A percentile compares a stretch with the other conserved stretches of the same genome.
Evolutionary conservation across 192 early-diverging fungal genomes (phyloP).

Genomic region (Coemansia sp.): DNA sequence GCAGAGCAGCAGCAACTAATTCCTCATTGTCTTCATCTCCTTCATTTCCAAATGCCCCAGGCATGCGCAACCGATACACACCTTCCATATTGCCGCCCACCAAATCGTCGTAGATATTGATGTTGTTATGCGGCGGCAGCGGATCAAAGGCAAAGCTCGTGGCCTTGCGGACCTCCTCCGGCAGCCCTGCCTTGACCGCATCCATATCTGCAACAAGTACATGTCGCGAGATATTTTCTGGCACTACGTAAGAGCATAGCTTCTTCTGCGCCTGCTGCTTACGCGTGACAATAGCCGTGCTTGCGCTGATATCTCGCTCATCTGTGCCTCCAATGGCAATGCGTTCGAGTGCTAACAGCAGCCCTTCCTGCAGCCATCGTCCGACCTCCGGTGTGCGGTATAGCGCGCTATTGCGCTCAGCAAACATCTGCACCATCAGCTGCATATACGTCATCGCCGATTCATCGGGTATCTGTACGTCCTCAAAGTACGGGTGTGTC

Average conservation of each 20-base stretch:
- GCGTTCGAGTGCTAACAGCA: constrained; percentile 40
- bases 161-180: constrained; percentile 22
- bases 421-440: constrained; percentile 69
- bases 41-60: constrained; percentile 29
- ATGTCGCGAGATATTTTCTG: constrained; percentile 47
- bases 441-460: constrained; percentile 58
- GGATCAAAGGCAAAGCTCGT: constrained; percentile 51
- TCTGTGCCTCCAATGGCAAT: constrained; percentile 9
- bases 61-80: constrained; percentile 12
- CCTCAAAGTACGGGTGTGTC: constrained; percentile 57
- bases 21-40: constrained; percentile 15
- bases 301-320: constrained; percentile 1
- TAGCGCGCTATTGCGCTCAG: constrained; percentile 68
- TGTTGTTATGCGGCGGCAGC: constrained; percentile 37
- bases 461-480: constrained; percentile 25
- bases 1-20: constrained; percentile 11
- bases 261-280: constrained; percentile 13
- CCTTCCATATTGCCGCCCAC: constrained; percentile 12
- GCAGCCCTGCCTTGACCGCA: constrained; percentile 40
- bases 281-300: constrained; percentile 3
- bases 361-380: constrained; percentile 54
- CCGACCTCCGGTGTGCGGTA: constrained; percentile 83
- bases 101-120: constrained; percentile 37
- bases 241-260: constrained; percentile 42
- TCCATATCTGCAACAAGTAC: constrained; percentile 50